Percentiles rank a stretch among this genome's conserved stretches.
Conservation (phyloP, 2,329 filamentous ascomycete species). For the Colletotrichum sp. region DNA sequence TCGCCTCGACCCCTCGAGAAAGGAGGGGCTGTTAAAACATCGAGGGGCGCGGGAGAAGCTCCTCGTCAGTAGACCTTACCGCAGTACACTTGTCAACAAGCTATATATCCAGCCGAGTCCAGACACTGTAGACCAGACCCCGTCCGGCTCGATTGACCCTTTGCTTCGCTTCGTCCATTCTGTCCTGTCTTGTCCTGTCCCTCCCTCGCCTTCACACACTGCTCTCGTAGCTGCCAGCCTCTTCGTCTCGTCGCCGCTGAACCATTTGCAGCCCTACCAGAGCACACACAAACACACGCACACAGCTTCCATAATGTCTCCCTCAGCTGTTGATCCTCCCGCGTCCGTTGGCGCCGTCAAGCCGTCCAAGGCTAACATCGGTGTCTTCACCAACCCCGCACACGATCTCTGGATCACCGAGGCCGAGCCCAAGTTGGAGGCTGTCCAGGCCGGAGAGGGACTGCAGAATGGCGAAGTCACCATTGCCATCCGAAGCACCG, state of each 20-base stretch:
- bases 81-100: neutral
- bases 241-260: neutral
- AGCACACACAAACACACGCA: neutral
- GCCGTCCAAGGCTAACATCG: slow-evolving; percentile 84
- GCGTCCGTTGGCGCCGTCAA: slow-evolving; percentile 32
- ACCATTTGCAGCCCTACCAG: neutral
- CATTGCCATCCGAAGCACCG: slow-evolving; percentile 88
- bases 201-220: neutral
- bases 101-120: slow-evolving; percentile 11
- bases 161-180: neutral
- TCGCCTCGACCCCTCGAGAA: slow-evolving; percentile 7
- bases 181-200: neutral
- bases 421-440: slow-evolving; percentile 77
- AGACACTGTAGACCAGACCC: neutral
- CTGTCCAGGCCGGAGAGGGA: slow-evolving; percentile 69
- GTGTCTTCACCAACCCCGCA: slow-evolving; percentile 91
- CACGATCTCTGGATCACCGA: slow-evolving; percentile 91
- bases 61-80: neutral
- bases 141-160: neutral
- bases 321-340: slow-evolving; percentile 35
- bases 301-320: slow-evolving; percentile 33
- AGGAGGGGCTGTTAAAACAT: slow-evolving; percentile 14
- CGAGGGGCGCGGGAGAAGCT: neutral
- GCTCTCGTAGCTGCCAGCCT: neutral
- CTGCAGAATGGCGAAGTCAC: slow-evolving; percentile 86